These are phyloP conservation scores for Hemerocallis citrina DNA, from an alignment of 106 monocot genomes.

Conservation along the genomic window DNA sequence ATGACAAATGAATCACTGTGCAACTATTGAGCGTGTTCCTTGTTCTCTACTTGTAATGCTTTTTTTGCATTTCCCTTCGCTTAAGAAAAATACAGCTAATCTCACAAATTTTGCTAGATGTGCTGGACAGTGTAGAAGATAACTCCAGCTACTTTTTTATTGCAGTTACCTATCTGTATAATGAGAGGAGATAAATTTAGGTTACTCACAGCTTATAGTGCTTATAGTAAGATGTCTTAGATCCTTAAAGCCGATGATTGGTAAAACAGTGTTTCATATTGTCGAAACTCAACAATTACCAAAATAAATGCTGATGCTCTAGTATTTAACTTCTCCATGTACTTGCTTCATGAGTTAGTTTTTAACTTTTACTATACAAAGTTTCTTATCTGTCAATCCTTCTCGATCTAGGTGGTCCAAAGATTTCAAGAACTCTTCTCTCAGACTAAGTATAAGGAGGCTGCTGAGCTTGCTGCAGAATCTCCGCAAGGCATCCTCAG, in stretches of 20 bases:
- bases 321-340: neutral
- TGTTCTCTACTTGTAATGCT: too few species aligned
- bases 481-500: conserved; percentile 88
- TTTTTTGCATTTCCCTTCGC: too few species aligned
- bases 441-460: conserved; percentile 97
- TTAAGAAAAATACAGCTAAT: too few species aligned
- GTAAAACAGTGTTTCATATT: neutral
- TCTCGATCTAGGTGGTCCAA: conserved; percentile 65
- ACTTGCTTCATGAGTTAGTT: neutral
- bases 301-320: neutral
- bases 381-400: neutral
- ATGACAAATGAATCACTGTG: too few species aligned
- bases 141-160: too few species aligned
- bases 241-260: neutral
- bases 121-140: too few species aligned
- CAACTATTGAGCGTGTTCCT: too few species aligned
- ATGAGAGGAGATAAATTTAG: neutral
- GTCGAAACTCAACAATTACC: neutral
- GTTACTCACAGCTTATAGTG: neutral
- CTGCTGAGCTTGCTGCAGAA: conserved; percentile 96
- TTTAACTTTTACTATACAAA: neutral
- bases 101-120: too few species aligned
- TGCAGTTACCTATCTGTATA: neutral
- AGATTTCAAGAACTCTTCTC: conserved; percentile 91
- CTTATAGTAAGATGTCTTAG: neutral